Base-by-base conservation (phyloP, 2,329 filamentous ascomycete genomes). In the Ceratocystis cacaofunesta region DNA sequence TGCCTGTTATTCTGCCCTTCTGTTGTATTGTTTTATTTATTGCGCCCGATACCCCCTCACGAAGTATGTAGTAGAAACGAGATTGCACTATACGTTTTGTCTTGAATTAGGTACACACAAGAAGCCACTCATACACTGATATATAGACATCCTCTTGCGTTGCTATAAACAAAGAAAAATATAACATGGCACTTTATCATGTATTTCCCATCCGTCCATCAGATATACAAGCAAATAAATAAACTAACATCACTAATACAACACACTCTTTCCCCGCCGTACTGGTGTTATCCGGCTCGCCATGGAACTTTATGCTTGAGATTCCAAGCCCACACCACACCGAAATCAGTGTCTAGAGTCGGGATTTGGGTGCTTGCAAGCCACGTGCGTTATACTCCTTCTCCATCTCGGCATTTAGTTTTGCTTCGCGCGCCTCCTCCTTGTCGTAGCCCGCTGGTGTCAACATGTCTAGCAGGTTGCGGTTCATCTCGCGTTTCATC, bases 401-500 rank as follows among this genome's bases (percentile, higher is more conserved):
- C 61, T 75, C 71, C 75, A 80, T 79, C 69, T 78, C 76, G 67
- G 78, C 76, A 63, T 83, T 80, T 69, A 76, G 75, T 71, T 72
- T 75, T 70, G 73, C 71, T 67, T 78, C 78, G 61, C 71, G 74
- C 69, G 74, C 76, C 71, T 84, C 80, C 68, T 80, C 78, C 43
- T 71, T 73, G 36, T 78, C 82, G 69, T 79, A 76, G 32, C 75
- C 75, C 65, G 81, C 77, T 2, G 76, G 76, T 66, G 80, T 80
- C 69, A 91, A 72, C 70, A 84, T 77, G 17, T 74, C 79, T 43
- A 90, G 72, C 5, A 83, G 81, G 72, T 88, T 84, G 25, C 83
- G 78, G 74, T 86, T 90, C 83, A 92, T 87, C 75, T 92, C 89
- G 68, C 79, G 77, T 79, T 91, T 92, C 72, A 94, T 75, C 65